Percentiles rank a stretch among this genome's conserved stretches.
These are phyloP conservation scores for Rhynchosporium secalis DNA, from an alignment of 2,329 filamentous ascomycete genomes.

Conservation along the genomic window DNA sequence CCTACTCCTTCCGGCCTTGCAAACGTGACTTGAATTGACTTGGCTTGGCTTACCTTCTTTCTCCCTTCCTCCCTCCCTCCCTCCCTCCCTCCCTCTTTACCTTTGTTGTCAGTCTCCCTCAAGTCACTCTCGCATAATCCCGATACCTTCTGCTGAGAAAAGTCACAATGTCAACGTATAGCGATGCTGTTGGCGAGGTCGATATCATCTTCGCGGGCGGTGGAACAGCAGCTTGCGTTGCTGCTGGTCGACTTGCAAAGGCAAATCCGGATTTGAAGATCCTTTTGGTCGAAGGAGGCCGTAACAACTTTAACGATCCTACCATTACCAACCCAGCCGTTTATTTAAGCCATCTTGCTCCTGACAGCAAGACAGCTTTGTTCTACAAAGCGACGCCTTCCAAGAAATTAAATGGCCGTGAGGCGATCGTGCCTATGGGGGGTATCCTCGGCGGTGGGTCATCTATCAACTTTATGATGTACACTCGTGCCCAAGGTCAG, in stretches of 20 bases:
- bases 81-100: neutral
- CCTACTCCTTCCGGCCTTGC: too few species aligned
- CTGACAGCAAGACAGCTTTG: slow-evolving; percentile 49
- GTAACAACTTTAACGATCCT: slow-evolving; percentile 52
- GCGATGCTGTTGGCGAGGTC: slow-evolving; percentile 42
- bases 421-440: slow-evolving; percentile 44
- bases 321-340: slow-evolving; percentile 53
- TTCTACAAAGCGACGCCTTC: slow-evolving; percentile 53
- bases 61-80: too few species aligned
- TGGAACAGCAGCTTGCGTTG: slow-evolving; percentile 50
- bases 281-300: slow-evolving; percentile 54
- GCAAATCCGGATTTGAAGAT: slow-evolving; percentile 51
- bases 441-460: slow-evolving; percentile 63
- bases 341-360: slow-evolving; percentile 50
- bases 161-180: slow-evolving; percentile 34
- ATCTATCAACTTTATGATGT: slow-evolving; percentile 60
- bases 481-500: slow-evolving; percentile 49
- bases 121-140: neutral
- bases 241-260: slow-evolving; percentile 52
- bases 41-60: too few species aligned
- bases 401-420: slow-evolving; percentile 48
- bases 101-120: neutral
- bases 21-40: too few species aligned
- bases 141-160: neutral
- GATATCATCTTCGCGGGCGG: slow-evolving; percentile 55